Base-by-base conservation (phyloP, 1,139 yeast genomes). In the Hemisphaericaspora lyxosophila region DNA sequence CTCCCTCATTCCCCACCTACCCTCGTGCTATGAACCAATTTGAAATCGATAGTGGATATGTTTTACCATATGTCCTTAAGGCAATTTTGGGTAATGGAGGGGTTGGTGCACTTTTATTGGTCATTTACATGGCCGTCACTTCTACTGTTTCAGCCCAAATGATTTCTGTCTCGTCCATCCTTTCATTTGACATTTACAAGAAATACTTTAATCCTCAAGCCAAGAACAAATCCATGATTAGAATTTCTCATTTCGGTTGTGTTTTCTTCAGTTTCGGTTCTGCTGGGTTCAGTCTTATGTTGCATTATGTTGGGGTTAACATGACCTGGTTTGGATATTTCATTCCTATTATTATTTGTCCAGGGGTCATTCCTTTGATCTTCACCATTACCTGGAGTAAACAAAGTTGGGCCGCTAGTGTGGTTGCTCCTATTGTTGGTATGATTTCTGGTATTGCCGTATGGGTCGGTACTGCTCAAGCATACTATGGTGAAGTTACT, bases 271-370 rank as follows among this genome's bases (percentile, higher is more conserved):
- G 60, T 3, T 39, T 57, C 6, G 56, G 57, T 38, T 38, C 59
- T 5, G 60, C 60, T 5, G 62, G 51, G 3, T 57, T 57, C 33
- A 48, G 59, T 3, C 48, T 56, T 5, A 57, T 57, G 60, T 43
- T 57, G 13, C 61, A 57, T 37, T 57, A 56, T 35, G 60, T 54
- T 19, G 60, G 59, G 5, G 52, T 51, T 8, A 51, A 49, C 45
- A 44, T 53, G 55, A 57, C 66, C 4, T 63, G 68, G 68, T 37
- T 62, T 34, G 59, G 62, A 3, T 60, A 62, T 39, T 62, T 63
- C 42, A 40, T 44, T 31, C 56, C 67, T 3, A 57, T 62, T 56
- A 35, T 61, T 12, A 60, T 59, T 22, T 58, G 65, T 42, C 64
- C 64, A 8, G 64, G 60, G 26, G 59, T 63, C 13, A 48, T 61